Evolutionary conservation across 2,329 filamentous ascomycete genomes (phyloP).

Genomic region (Aspergillus sp.): DNA sequence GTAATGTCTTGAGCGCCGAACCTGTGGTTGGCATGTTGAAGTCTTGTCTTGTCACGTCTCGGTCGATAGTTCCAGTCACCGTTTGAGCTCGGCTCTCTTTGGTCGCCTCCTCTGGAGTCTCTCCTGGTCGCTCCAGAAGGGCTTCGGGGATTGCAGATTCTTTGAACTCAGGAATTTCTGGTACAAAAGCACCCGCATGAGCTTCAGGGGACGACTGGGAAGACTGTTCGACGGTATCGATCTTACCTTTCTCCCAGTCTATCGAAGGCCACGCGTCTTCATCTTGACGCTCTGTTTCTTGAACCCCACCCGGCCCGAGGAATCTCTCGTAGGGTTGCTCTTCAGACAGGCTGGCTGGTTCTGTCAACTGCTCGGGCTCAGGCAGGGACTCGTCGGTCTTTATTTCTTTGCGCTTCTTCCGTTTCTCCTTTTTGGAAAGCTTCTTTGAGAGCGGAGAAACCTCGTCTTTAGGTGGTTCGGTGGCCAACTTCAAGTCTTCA

Average conservation of each 20-base stretch:
- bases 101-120: conserved; percentile 16
- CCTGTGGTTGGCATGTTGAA: neutral
- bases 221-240: conserved; percentile 23
- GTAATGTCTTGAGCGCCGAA: conserved; percentile 6
- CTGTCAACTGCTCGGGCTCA: neutral
- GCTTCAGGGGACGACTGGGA: conserved; percentile 24
- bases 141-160: conserved; percentile 27
- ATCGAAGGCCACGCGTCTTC: conserved; percentile 40
- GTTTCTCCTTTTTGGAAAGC: conserved; percentile 37
- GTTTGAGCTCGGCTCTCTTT: neutral
- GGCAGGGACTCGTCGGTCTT: conserved; percentile 8
- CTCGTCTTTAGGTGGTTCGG: conserved; percentile 6
- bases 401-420: conserved; percentile 28
- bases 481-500: neutral
- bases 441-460: conserved; percentile 19
- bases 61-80: neutral
- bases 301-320: neutral
- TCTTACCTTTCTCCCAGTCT: conserved; percentile 35
- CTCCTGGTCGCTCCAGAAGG: conserved; percentile 16
- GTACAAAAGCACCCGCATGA: conserved; percentile 21
- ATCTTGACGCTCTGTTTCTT: conserved; percentile 18
- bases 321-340: conserved; percentile 1
- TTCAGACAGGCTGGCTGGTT: neutral
- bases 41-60: neutral
- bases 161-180: conserved; percentile 30